Base-by-base conservation (phyloP, 495 filamentous ascomycete genomes). In the Penicillium antarcticum region DNA sequence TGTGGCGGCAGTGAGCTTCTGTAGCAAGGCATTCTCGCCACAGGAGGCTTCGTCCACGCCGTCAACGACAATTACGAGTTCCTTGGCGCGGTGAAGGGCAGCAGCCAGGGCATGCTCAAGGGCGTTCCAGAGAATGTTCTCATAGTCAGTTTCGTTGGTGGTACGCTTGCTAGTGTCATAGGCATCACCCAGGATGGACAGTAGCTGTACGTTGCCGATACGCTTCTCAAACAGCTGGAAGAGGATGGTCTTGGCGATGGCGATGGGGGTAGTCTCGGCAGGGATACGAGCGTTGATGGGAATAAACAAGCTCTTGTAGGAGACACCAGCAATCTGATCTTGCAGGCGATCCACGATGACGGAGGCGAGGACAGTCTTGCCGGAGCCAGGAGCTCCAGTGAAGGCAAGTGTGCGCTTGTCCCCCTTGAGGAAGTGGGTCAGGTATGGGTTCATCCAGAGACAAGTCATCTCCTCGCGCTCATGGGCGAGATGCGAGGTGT, bases 401-500 rank as follows among this genome's bases (percentile, higher is more conserved):
- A 73, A 64, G 13, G 62, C 60, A 13, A 73, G 53, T 24, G 60
- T 52, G 42, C 50, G 58, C 5, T 59, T 52, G 14, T 61, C 29
- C 10, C 58, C 64, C 48, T 70, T 73, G n/a, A 73, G 42, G 46
- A 73, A 73, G 23, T 60, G 62, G 36, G 62, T 59, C 48, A 72
- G 46, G 24, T 67, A 67, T 5, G 67, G 60, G 8, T 49, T 51
- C 52, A 72, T 43, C 70, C 68, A 73, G 31, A 70, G 57, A 44
- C 67, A 73, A 44, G 68, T 73, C 48, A 69, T 59, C 44, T 73
- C 68, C 51, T 69, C 68, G 4, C 70, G 68, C 45, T 73, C 67
- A 14, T 71, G 70, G 23, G 68, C 68, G n/a, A 73, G 63, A 12
- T 70, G 62, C 2, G 68, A 70, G 43, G 55, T 61, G 42, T 58